Percentiles rank a stretch among this genome's conserved stretches.
Conservation (phyloP, 2,329 filamentous ascomycete genomes). For the Penicillium sp. region DNA sequence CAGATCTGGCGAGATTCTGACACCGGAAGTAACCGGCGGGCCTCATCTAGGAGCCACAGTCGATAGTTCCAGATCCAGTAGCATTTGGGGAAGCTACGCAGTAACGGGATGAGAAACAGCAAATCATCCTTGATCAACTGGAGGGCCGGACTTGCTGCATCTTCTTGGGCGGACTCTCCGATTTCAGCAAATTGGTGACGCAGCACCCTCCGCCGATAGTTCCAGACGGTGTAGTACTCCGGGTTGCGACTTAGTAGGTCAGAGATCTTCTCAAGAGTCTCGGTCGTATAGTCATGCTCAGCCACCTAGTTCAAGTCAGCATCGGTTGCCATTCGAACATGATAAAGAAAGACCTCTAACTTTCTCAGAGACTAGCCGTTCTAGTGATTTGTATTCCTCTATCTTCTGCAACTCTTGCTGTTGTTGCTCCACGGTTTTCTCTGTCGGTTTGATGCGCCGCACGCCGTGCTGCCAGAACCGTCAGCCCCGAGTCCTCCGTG, state of each 20-base stretch:
- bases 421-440: conserved; percentile 66
- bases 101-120: conserved; percentile 75
- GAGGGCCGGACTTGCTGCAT: conserved; percentile 47
- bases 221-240: conserved; percentile 52
- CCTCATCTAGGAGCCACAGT: conserved; percentile 74
- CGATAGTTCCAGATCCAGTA: conserved; percentile 99
- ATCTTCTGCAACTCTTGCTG: conserved; percentile 74
- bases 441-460: conserved; percentile 61
- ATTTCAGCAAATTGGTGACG: conserved; percentile 55
- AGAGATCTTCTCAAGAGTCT: conserved; percentile 44
- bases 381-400: conserved; percentile 68
- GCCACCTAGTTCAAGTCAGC: conserved; percentile 35
- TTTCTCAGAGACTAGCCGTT: conserved; percentile 64
- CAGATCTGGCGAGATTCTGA: conserved; percentile 64
- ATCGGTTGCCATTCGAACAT: not conserved
- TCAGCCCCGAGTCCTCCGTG: conserved; percentile 21
- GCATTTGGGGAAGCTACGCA: conserved; percentile 87
- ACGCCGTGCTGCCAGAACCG: conserved; percentile 69
- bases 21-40: conserved; percentile 60
- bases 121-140: conserved; percentile 68
- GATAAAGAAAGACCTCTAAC: conserved; percentile 43
- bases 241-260: conserved; percentile 47
- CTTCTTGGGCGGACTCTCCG: conserved; percentile 26
- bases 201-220: conserved; percentile 64
- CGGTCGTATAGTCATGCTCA: conserved; percentile 41